phyloP scores from a whole-genome alignment of 352 stramenopile species.

The Globisporangium uncinulatum region DNA sequence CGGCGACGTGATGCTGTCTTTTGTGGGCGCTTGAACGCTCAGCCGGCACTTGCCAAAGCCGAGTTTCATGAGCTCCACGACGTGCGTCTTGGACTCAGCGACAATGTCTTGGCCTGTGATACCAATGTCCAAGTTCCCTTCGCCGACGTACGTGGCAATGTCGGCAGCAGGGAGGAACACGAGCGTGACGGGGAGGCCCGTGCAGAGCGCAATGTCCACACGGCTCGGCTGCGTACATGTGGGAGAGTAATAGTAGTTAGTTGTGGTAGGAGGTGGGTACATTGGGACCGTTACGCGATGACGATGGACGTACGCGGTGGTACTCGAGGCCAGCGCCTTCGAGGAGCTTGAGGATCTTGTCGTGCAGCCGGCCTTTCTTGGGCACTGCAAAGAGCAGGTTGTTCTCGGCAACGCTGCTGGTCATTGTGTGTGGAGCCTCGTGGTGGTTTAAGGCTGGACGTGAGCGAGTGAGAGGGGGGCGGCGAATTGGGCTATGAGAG shows the following conservation, averaged over 20 bases:
- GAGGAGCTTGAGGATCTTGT: slow-evolving; percentile 95
- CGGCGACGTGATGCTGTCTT: slow-evolving; percentile 78
- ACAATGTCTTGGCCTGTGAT: slow-evolving; percentile 97
- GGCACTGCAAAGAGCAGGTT: slow-evolving; percentile 92
- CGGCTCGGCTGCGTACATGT: slow-evolving; percentile 45
- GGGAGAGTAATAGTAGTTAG: too few relatives aligned
- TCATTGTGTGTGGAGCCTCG: neutral
- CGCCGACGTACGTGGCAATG: slow-evolving; percentile 97
- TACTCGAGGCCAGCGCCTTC: slow-evolving; percentile 95
- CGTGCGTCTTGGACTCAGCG: slow-evolving; percentile 86
- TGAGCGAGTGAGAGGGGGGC: neutral
- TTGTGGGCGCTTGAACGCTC: slow-evolving; percentile 93
- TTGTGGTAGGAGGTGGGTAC: neutral
- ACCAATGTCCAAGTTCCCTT: slow-evolving; percentile 97
- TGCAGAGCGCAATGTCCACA: slow-evolving; percentile 92
- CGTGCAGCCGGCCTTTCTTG: slow-evolving; percentile 97
- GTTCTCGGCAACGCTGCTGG: slow-evolving; percentile 31
- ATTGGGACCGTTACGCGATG: neutral
- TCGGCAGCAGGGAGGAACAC: slow-evolving; percentile 97
- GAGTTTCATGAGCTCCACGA: slow-evolving; percentile 92
- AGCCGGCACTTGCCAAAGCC: slow-evolving; percentile 96
- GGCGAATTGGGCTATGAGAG: slow-evolving; percentile 2
- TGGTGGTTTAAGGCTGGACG: too few relatives aligned
- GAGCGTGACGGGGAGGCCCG: slow-evolving; percentile 92
- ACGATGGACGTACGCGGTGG: slow-evolving; percentile 57